Conservation (phyloP, 2,329 filamentous ascomycete species). For the Drechslerella stenobrocha region DNA sequence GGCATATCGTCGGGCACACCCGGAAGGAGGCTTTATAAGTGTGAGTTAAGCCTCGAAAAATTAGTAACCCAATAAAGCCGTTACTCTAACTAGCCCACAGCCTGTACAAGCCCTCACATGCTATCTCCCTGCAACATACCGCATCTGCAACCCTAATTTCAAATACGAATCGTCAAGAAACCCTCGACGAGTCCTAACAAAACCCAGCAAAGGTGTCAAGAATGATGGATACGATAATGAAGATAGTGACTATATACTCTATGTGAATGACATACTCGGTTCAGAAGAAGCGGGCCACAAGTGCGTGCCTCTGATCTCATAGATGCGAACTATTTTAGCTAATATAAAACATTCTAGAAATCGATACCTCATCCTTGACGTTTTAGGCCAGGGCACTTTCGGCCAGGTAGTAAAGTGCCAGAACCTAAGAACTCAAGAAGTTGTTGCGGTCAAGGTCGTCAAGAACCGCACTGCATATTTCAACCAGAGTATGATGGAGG, state of each 20-base stretch:
- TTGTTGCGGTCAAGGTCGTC: slow-evolving; percentile 98
- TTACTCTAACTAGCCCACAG: slow-evolving; percentile 60
- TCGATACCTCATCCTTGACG: slow-evolving; percentile 72
- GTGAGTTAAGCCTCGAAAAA: slow-evolving; percentile 59
- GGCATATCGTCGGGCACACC: slow-evolving; percentile 87
- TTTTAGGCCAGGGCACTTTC: slow-evolving; percentile 95
- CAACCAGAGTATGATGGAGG: slow-evolving; percentile 99
- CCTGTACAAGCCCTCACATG: slow-evolving; percentile 93
- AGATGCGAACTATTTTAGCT: background rate
- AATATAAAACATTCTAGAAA: slow-evolving; percentile 15
- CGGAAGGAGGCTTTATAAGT: slow-evolving; percentile 96
- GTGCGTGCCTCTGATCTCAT: slow-evolving; percentile 59
- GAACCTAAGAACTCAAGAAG: slow-evolving; percentile 96
- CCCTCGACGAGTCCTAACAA: slow-evolving; percentile 90
- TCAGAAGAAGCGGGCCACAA: slow-evolving; percentile 98
- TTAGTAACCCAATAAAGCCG: background rate
- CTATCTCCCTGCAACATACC: slow-evolving; percentile 90
- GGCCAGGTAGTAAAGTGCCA: slow-evolving; percentile 99
- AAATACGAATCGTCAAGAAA: slow-evolving; percentile 99
- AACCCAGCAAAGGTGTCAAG: slow-evolving; percentile 97
- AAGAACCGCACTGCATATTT: slow-evolving; percentile 99
- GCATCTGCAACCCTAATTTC: slow-evolving; percentile 96
- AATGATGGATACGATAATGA: slow-evolving; percentile 99
- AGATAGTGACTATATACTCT: slow-evolving; percentile 98
- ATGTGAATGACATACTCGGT: slow-evolving; percentile 96